A percentile compares a stretch with the other conserved stretches of the same genome.
Conservation (phyloP, 495 filamentous ascomycete species). For the Aspergillus olivimuriae region DNA sequence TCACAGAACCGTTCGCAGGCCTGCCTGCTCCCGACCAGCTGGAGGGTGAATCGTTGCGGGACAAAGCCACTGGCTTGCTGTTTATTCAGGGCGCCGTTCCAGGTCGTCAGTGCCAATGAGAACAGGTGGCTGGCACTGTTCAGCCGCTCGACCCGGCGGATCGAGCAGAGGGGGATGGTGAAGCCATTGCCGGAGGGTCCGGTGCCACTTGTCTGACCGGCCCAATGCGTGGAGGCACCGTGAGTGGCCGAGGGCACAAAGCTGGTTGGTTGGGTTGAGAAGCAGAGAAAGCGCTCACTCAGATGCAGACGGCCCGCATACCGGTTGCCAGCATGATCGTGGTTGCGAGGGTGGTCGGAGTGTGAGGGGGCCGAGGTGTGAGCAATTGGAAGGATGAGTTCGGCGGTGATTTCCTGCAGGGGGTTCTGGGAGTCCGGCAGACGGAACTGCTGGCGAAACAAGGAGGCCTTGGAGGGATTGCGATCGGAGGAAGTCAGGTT, state of each 20-base stretch:
- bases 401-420: conserved; percentile 90
- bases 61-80: conserved; percentile 49
- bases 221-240: conserved; percentile 69
- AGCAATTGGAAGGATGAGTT: conserved; percentile 72
- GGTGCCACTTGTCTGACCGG: conserved; percentile 81
- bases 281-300: conserved; percentile 90
- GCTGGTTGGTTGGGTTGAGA: conserved; percentile 86
- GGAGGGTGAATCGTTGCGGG: conserved; percentile 79
- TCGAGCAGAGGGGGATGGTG: conserved; percentile 86
- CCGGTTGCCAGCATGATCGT: conserved; percentile 60
- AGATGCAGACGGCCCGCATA: conserved; percentile 93
- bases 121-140: conserved; percentile 89
- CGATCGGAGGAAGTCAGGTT: conserved; percentile 61
- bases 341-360: conserved; percentile 55
- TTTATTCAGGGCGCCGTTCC: conserved; percentile 65
- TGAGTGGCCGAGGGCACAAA: conserved; percentile 73
- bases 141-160: conserved; percentile 84
- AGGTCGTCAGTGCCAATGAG: conserved; percentile 88
- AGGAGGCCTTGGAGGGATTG: conserved; percentile 80
- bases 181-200: conserved; percentile 96
- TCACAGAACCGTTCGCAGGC: conserved; percentile 95
- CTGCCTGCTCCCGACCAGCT: conserved; percentile 80
- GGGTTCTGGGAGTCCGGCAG: conserved; percentile 87
- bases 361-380: conserved; percentile 39
- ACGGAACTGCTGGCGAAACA: conserved; percentile 95